Conservation (phyloP, 1,284 basidiomycete genomes). For the Leccinum pallidistipes region DNA sequence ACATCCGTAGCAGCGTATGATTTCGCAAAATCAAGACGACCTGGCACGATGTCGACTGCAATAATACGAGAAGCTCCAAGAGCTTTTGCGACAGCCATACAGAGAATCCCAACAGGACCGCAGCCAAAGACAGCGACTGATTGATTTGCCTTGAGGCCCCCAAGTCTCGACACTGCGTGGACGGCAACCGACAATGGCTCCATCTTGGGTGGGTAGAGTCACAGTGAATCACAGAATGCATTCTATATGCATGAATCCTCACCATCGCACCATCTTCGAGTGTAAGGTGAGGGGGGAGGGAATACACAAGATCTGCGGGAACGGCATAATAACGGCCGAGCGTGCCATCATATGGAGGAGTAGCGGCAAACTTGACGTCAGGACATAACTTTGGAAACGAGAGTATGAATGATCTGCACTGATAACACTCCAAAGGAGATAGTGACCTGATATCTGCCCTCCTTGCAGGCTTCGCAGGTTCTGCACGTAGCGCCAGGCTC, state of each 20-base stretch:
- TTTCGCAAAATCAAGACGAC: constrained; percentile 86
- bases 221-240: not conserved
- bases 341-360: constrained; percentile 89
- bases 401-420: constrained; percentile 4
- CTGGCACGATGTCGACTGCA: constrained; percentile 82
- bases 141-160: constrained; percentile 70
- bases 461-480: constrained; percentile 72
- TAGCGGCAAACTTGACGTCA: constrained; percentile 83
- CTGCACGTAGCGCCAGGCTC: constrained; percentile 82
- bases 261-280: constrained; percentile 88
- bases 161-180: constrained; percentile 83
- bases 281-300: constrained; percentile 69
- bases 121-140: constrained; percentile 84
- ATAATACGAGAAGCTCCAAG: constrained; percentile 81
- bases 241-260: constrained; percentile 15
- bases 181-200: constrained; percentile 93
- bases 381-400: constrained; percentile 60
- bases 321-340: constrained; percentile 79
- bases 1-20: constrained; percentile 85
- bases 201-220: constrained; percentile 54
- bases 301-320: constrained; percentile 73
- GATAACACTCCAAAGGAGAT: not conserved
- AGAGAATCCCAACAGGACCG: constrained; percentile 90
- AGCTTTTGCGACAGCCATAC: constrained; percentile 91
- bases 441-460: constrained; percentile 76